Conservation (phyloP, 2,329 filamentous ascomycete genomes). For the Colletotrichum sp. region DNA sequence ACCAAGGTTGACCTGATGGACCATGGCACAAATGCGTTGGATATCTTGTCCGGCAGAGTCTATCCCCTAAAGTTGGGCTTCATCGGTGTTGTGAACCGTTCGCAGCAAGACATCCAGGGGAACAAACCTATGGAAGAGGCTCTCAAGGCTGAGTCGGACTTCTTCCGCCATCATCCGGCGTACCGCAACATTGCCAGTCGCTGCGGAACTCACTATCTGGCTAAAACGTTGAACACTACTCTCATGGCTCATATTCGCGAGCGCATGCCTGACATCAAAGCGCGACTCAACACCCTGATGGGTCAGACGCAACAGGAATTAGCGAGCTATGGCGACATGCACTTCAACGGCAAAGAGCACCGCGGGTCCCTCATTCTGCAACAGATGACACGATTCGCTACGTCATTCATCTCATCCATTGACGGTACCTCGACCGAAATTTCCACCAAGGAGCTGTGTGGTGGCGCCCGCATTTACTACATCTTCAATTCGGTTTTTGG, state of each 20-base stretch:
- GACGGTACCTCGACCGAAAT: slow-evolving; percentile 99
- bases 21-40: slow-evolving; percentile 95
- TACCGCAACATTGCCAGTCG: slow-evolving; percentile 94
- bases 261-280: slow-evolving; percentile 95
- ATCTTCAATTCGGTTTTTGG: slow-evolving; percentile 99
- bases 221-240: slow-evolving; percentile 93
- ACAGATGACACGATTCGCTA: slow-evolving; percentile 97
- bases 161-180: slow-evolving; percentile 96
- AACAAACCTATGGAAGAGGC: slow-evolving; percentile 96
- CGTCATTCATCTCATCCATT: slow-evolving; percentile 97
- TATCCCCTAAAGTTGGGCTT: slow-evolving; percentile 97
- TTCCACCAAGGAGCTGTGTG: slow-evolving; percentile 96
- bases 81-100: slow-evolving; percentile 97
- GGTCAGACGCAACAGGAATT: slow-evolving; percentile 99
- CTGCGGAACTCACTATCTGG: slow-evolving; percentile 92
- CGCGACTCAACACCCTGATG: slow-evolving; percentile 96
- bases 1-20: slow-evolving; percentile 99
- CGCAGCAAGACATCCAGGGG: slow-evolving; percentile 96
- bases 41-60: slow-evolving; percentile 95
- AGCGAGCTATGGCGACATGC: slow-evolving; percentile 96
- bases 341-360: slow-evolving; percentile 97
- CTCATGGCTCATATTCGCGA: slow-evolving; percentile 97
- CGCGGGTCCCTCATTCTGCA: slow-evolving; percentile 93
- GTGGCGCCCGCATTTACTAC: slow-evolving; percentile 95
- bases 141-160: slow-evolving; percentile 86